Evolutionary conservation across 1,139 yeast species (phyloP).

Genomic region (Yamadazyma songkhlaensis): DNA sequence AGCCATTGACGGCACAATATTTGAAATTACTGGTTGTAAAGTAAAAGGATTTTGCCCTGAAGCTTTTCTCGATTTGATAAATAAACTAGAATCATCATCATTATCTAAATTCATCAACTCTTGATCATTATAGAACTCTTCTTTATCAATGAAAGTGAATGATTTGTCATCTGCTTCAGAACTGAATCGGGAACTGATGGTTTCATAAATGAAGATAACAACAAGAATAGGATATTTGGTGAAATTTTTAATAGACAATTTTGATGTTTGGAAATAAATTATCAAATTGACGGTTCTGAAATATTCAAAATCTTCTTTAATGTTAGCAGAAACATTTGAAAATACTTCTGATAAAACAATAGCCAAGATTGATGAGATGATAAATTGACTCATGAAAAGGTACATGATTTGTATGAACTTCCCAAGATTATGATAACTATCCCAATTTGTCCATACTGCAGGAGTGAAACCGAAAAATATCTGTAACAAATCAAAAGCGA

Average conservation of each 20-base stretch:
- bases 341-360: slow-evolving; percentile 52
- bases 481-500: slow-evolving; percentile 55
- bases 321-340: slow-evolving; percentile 35
- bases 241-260: slow-evolving; percentile 15
- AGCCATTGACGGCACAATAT: slow-evolving; percentile 2
- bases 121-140: slow-evolving; percentile 27
- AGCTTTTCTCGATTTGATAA: slow-evolving; percentile 22
- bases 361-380: slow-evolving; percentile 56
- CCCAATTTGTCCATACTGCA: slow-evolving; percentile 63
- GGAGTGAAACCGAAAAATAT: slow-evolving; percentile 64
- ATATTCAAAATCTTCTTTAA: slow-evolving; percentile 42
- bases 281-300: slow-evolving; percentile 39
- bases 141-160: slow-evolving; percentile 33
- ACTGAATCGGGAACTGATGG: slow-evolving; percentile 9
- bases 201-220: slow-evolving; percentile 33
- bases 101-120: slow-evolving; percentile 24
- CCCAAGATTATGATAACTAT: slow-evolving; percentile 49
- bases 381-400: slow-evolving; percentile 55
- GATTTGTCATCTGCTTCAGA: slow-evolving; percentile 21
- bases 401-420: slow-evolving; percentile 49
- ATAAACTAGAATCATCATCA: slow-evolving; percentile 24
- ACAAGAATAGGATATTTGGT: slow-evolving; percentile 35
- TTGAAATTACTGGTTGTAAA: slow-evolving; percentile 1
- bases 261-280: slow-evolving; percentile 27
- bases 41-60: slow-evolving; percentile 13